Base-by-base conservation (phyloP, 805 yeast species). In the Pichia occidentalis region DNA sequence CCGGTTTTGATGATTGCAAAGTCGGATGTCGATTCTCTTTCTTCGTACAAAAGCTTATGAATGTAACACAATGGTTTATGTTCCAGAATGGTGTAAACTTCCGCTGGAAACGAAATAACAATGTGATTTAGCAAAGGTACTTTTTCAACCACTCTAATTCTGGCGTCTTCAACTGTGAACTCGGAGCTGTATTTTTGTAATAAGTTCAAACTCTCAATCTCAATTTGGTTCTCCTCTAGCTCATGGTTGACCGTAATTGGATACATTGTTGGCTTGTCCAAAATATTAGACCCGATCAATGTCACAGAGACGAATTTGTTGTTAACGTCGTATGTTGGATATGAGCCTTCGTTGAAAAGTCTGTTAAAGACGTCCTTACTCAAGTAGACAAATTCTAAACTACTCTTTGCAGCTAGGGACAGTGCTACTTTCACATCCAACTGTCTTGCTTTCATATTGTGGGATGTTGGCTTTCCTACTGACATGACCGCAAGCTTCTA, bases 1-100 rank as follows among this genome's bases (percentile, higher is more conserved):
- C 70, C 72, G 32, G 64, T 69, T 65, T 58, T 18, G 62, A 58
- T 11, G 65, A 57, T 29, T 4, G 52, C 31, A 5, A 35, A 30
- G 13, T 46, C 44, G 2, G 23, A 5, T 11, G 37, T 54, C 50
- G 64, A 49, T 21, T 52, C 52, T 19, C 60, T 34, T 42, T 60
- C 64, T 2, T 55, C 48, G 32, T 65, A 62, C 7, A 73, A 51
- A 4, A 62, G 43, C 7, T 49, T 50, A 20, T 53, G 48, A 2
- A 70, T 50, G 29, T 61, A 55, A 12, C 51, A 51, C 22, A 54
- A 51, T 18, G 71, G 52, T 3, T 62, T 51, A n/a, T 52, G 49
- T 40, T 62, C 60, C 7, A 75, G 54, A 14, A 63, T 54, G 5
- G 52, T 51, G 19, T 78, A 82, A 6, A 73, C 68, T 9, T 68